A percentile compares a stretch with the other conserved stretches of the same genome.
These are phyloP conservation scores for Xylariomycetidae sp. DNA, from an alignment of 2,329 filamentous ascomycete species.

Conservation along the genomic window DNA sequence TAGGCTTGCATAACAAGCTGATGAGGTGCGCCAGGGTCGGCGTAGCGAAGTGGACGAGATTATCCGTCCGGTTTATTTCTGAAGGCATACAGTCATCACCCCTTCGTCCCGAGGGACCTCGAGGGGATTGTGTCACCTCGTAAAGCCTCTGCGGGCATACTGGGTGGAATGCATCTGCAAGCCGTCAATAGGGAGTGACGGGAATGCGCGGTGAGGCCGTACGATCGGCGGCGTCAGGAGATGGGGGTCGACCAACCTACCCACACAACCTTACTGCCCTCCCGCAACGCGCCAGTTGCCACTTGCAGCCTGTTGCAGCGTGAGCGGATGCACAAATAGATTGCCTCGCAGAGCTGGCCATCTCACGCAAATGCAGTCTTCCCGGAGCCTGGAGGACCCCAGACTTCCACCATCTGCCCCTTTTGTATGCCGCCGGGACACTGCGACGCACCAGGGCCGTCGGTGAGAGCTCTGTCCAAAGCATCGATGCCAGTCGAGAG, in stretches of 20 bases:
- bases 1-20: conserved; percentile 65
- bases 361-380: conserved; percentile 78
- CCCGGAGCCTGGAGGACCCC: conserved; percentile 78
- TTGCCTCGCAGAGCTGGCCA: not conserved
- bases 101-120: conserved; percentile 5
- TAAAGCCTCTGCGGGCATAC: conserved; percentile 32
- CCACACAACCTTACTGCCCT: conserved; percentile 66
- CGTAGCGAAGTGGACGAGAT: conserved; percentile 45
- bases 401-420: conserved; percentile 79
- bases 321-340: conserved; percentile 1
- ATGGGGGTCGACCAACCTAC: conserved; percentile 48
- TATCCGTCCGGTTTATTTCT: conserved; percentile 13
- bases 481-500: conserved; percentile 50
- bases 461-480: conserved; percentile 45
- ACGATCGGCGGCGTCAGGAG: not conserved
- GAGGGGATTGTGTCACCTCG: conserved; percentile 17
- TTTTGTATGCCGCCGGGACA: conserved; percentile 56
- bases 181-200: conserved; percentile 1
- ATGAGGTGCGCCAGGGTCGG: conserved; percentile 66
- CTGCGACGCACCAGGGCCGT: conserved; percentile 10
- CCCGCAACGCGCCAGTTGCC: conserved; percentile 55
- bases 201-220: not conserved
- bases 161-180: conserved; percentile 40
- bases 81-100: conserved; percentile 3
- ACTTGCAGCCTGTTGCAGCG: conserved; percentile 59